Base-by-base conservation (phyloP, 2,329 filamentous ascomycete genomes). In the Aspergillus nomiae region DNA sequence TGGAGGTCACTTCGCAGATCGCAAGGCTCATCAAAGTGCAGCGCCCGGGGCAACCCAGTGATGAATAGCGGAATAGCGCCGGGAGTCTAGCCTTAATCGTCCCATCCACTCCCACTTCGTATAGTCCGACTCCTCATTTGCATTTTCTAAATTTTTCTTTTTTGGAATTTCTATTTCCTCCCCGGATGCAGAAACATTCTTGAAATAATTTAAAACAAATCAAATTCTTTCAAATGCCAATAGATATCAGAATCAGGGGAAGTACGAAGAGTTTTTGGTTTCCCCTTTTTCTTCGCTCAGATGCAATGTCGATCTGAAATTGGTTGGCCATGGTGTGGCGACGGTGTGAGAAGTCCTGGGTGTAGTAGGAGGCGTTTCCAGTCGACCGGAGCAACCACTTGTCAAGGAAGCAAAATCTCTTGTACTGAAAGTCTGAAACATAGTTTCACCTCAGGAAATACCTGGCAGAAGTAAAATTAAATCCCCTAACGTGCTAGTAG, bases 11-110 rank as follows among this genome's bases (percentile, higher is more conserved):
- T 14, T 14, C 48, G 58, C 46, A 60, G 58, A 60, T 60, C 58
- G 58, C 48, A 60, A 55, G 51, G 51, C 51, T 55, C 51, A 55
- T 38, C 51, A 38, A 26, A 38, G 12, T 38, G 21, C 32, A 55
- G 51, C 32, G 51, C 51, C 51, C 51, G 51, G 51, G 51, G 51
- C 51, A 55, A 55, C 51, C n/a, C 51, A 55, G 8, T 32, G 14
- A 55, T 55, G 51, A 55, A 55, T 41, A 26, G 51, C 51, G 51
- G 51, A 55, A 55, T 55, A 26, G 51, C 51, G 51, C 51, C 32
- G 51, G 21, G 51, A 55, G 51, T 55, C 51, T 55, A 55, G 51
- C 51, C 51, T 55, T 24, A 55, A 38, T 38, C 32, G 51, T 55
- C 32, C n/a, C 28, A 32, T 34, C 46, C 26, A 19, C 32, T 34